Base-by-base conservation (phyloP, 495 filamentous ascomycete genomes). In the Talaromyces borbonicus region DNA sequence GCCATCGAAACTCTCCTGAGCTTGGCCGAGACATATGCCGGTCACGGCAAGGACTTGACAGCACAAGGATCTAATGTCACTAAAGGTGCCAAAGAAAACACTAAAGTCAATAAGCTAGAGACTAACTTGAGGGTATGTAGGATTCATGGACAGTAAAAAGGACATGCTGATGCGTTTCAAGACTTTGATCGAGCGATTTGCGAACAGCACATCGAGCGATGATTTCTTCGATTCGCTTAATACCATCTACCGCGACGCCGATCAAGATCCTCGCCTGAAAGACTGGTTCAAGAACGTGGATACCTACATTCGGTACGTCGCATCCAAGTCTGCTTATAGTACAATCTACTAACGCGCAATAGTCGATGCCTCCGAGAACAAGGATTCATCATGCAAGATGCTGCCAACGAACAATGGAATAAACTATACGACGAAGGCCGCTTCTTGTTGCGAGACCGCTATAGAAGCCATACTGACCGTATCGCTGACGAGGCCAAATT, bases 161-260 rank as follows among this genome's bases (percentile, higher is more conserved):
- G 45, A 47, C 40, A 61, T 65, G 62, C 73, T 83, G 62, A 85
- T 65, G 30, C 43, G 46, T 24, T 54, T 63, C 8, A 59, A 90
- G 85, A 83, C 77, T 11, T 73, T 98, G 15, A 79, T 97, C 49
- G 93, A 98, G 70, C 83, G 92, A 37, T 97, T 96, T 52, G 92
- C 92, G 57, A 97, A 97, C 64, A 81, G 79, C 60, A 98, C 92
- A 6, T 95, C 88, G 1, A 71, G 77, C 30, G 83, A 93, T 50
- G 87, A 93, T 59, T 63, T 97, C 27, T 84, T 93, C 60, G 83
- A 83, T 35, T 79, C 90, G 1, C 81, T 98, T 59, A 84, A 93
- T 56, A 75, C 72, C 45, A 81, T 98, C 51, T 98, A 97, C 65
- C 65, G 71, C n/a, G 90, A 96, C 68, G 86, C 92, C 5, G 89